Percentiles rank a stretch among this genome's conserved stretches.
These are phyloP conservation scores for Iris pallida DNA, from an alignment of 116 monocot genomes.

Conservation along the genomic window DNA sequence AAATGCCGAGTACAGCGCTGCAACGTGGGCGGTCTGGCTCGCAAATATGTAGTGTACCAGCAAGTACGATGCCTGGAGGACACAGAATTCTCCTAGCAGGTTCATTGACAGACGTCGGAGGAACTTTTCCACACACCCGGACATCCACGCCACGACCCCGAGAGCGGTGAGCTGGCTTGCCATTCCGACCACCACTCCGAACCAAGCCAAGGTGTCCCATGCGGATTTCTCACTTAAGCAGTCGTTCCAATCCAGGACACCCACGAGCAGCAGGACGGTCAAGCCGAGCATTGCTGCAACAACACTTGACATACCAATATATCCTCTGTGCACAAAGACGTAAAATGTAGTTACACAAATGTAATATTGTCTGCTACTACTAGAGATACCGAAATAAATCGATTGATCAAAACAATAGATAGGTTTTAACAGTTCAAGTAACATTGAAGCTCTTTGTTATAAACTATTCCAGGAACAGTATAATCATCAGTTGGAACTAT, in stretches of 20 bases:
- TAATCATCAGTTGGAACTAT: no score
- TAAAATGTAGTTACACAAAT: no score
- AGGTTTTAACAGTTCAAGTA: no score
- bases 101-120: slow-evolving; percentile 65
- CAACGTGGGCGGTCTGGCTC: slow-evolving; percentile 86
- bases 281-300: no score
- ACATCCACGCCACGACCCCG: slow-evolving; percentile 72
- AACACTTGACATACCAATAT: slow-evolving; percentile 60
- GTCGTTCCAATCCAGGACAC: no score
- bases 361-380: no score
- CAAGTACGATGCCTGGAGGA: slow-evolving; percentile 76
- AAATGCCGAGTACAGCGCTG: slow-evolving; percentile 73
- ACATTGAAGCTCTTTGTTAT: no score
- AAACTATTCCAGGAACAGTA: no score
- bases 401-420: no score
- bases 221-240: slow-evolving; percentile 71
- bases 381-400: no score
- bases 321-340: slow-evolving; percentile 30
- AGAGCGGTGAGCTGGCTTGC: slow-evolving; percentile 70
- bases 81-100: slow-evolving; percentile 56
- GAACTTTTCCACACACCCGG: slow-evolving; percentile 51
- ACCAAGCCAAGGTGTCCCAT: slow-evolving; percentile 85
- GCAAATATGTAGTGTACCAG: slow-evolving; percentile 79
- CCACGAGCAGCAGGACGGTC: slow-evolving; percentile 66
- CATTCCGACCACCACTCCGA: slow-evolving; percentile 76